phyloP scores from a whole-genome alignment of 768 basidiomycete species.

The Pleurotus citrinopileatus region DNA sequence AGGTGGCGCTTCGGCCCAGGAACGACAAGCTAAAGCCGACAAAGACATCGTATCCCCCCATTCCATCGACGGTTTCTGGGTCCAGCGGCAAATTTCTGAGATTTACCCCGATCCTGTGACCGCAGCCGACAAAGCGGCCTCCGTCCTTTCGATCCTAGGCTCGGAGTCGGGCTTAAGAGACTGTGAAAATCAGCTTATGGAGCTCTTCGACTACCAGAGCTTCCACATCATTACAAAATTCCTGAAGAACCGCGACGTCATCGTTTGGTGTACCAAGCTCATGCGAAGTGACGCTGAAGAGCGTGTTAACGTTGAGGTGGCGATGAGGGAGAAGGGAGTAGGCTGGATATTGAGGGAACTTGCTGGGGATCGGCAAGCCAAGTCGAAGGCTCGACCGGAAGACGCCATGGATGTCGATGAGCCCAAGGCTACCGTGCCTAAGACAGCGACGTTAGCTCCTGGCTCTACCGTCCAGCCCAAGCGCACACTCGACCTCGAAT shows the following conservation, averaged over 20 bases:
- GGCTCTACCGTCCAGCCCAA: conserved; percentile 88
- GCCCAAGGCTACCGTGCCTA: conserved; percentile 59
- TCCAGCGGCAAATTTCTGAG: conserved; percentile 89
- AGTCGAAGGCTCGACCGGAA: conserved; percentile 27
- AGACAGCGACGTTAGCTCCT: conserved; percentile 83
- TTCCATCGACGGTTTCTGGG: conserved; percentile 96
- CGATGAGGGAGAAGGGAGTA: conserved; percentile 95
- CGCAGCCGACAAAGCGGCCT: conserved; percentile 84
- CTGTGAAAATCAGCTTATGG: conserved; percentile 95
- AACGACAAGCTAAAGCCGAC: conserved; percentile 53
- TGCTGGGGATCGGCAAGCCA: conserved; percentile 73
- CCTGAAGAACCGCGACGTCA: conserved; percentile 91
- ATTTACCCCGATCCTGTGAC: conserved; percentile 94
- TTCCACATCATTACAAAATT: conserved; percentile 89
- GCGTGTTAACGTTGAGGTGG: conserved; percentile 90
- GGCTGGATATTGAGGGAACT: conserved; percentile 95
- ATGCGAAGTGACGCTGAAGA: conserved; percentile 88
- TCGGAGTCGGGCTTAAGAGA: conserved; percentile 89
- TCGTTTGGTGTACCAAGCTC: conserved; percentile 98
- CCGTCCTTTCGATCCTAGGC: conserved; percentile 80
- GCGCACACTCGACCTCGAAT: conserved; percentile 82
- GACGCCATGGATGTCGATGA: conserved; percentile 84
- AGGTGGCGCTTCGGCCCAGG: conserved; percentile 59
- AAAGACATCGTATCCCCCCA: conserved; percentile 86
- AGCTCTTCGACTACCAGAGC: conserved; percentile 90